Percentiles rank a stretch among this genome's conserved stretches.
These are phyloP conservation scores for Zasmidium citrigriseum DNA, from an alignment of 2,329 filamentous ascomycete species.

Conservation along the genomic window DNA sequence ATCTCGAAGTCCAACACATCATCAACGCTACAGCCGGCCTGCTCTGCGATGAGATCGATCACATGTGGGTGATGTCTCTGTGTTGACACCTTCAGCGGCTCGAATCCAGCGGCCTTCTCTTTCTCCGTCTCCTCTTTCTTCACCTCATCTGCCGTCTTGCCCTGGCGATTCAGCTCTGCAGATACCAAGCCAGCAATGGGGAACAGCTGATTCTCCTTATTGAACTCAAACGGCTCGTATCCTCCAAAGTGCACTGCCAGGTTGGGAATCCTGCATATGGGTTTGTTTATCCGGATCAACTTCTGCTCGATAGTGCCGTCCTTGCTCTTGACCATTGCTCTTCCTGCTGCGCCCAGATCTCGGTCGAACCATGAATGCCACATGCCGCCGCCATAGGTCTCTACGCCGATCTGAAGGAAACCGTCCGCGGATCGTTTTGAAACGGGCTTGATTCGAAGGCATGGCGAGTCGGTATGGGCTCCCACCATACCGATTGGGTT, in stretches of 20 bases:
- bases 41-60: slow-evolving; percentile 78
- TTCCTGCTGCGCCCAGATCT: slow-evolving; percentile 85
- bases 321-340: slow-evolving; percentile 72
- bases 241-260: slow-evolving; percentile 93
- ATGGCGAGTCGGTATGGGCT: slow-evolving; percentile 93
- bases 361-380: slow-evolving; percentile 99
- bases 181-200: slow-evolving; percentile 87
- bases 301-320: slow-evolving; percentile 77
- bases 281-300: slow-evolving; percentile 86
- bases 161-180: slow-evolving; percentile 81
- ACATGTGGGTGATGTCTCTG: slow-evolving; percentile 89
- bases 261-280: slow-evolving; percentile 88
- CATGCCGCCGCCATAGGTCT: slow-evolving; percentile 94
- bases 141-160: slow-evolving; percentile 52
- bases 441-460: slow-evolving; percentile 88
- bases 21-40: slow-evolving; percentile 69
- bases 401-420: slow-evolving; percentile 91
- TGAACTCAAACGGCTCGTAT: slow-evolving; percentile 82
- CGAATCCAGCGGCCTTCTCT: slow-evolving; percentile 54
- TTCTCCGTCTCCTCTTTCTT: slow-evolving; percentile 45
- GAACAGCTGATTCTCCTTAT: slow-evolving; percentile 95
- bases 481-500: slow-evolving; percentile 91
- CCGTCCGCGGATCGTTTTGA: slow-evolving; percentile 85
- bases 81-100: slow-evolving; percentile 73
- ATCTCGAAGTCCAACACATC: slow-evolving; percentile 92